Percentiles rank a stretch among this genome's conserved stretches.
These are phyloP conservation scores for Thelonectria olida DNA, from an alignment of 2,329 filamentous ascomycete species.

Conservation along the genomic window DNA sequence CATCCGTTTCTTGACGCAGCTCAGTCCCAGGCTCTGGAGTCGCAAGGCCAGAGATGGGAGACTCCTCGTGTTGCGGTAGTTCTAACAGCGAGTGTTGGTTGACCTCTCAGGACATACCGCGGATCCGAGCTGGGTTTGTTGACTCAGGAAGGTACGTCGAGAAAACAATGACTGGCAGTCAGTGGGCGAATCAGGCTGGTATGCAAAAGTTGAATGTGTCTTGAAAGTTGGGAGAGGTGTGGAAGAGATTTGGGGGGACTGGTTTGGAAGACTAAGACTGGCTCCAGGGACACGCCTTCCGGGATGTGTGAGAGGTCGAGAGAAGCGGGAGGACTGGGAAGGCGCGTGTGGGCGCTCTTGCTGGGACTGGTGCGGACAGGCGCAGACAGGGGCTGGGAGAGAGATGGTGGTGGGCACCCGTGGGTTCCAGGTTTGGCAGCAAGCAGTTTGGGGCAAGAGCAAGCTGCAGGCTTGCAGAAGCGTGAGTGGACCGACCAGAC, in stretches of 20 bases:
- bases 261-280: constrained; percentile 19
- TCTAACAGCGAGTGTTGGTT: constrained; percentile 34
- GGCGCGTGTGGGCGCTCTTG: constrained; percentile 34
- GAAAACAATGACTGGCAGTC: constrained; percentile 38
- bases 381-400: constrained; percentile 22
- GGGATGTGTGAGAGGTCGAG: constrained; percentile 28
- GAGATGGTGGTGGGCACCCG: constrained; percentile 7
- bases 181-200: constrained; percentile 40
- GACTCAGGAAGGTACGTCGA: constrained; percentile 39
- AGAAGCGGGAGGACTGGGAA: constrained; percentile 25
- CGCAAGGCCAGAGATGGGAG: constrained; percentile 21
- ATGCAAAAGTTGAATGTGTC: constrained; percentile 36
- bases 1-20: constrained; percentile 34
- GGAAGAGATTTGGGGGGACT: constrained; percentile 34
- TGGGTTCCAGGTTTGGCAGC: constrained; percentile 21
- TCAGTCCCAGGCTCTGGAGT: constrained; percentile 25
- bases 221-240: constrained; percentile 37
- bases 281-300: constrained; percentile 26
- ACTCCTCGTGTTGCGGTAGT: constrained; percentile 37
- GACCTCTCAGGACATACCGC: constrained; percentile 37
- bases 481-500: constrained; percentile 18
- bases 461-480: constrained; percentile 25
- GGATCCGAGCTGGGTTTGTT: constrained; percentile 36
- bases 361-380: constrained; percentile 26
- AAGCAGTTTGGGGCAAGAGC: constrained; percentile 15